Evolutionary conservation across 2,329 filamentous ascomycete species (phyloP).

Genomic region (Fusarium chuoi): DNA sequence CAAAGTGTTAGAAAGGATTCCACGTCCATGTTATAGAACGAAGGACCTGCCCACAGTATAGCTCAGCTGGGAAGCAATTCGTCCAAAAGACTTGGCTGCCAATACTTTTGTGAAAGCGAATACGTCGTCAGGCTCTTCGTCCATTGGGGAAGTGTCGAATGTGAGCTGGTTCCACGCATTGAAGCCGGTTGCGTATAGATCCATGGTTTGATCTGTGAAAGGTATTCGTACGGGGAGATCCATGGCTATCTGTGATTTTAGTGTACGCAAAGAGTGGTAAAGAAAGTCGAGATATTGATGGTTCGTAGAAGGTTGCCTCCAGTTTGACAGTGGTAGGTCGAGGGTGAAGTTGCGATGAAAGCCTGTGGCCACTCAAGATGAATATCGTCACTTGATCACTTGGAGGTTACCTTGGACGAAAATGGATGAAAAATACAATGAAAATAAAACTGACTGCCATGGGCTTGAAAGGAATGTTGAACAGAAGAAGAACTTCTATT

Average conservation of each 20-base stretch:
- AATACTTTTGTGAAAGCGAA: conserved; percentile 57
- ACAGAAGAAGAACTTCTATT: background rate
- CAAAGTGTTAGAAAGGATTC: background rate
- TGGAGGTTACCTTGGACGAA: background rate
- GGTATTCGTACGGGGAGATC: conserved; percentile 19
- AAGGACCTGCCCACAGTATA: conserved; percentile 57
- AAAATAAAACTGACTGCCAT: too few species aligned
- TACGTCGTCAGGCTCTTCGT: conserved; percentile 58
- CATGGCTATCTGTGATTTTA: background rate
- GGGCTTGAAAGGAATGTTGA: background rate
- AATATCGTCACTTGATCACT: background rate
- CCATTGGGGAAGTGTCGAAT: conserved; percentile 44
- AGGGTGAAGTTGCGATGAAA: background rate
- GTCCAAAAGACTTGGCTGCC: conserved; percentile 48
- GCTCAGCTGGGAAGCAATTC: conserved; percentile 51
- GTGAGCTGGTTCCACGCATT: conserved; percentile 68
- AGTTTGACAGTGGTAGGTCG: background rate
- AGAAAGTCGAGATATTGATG: too few species aligned
- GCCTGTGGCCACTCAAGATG: background rate
- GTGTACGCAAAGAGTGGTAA: too few species aligned
- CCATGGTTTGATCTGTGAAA: conserved; percentile 48
- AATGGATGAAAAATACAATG: too few species aligned
- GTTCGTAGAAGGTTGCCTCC: background rate
- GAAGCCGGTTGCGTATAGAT: conserved; percentile 65
- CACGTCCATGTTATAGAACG: fast-evolving